phyloP scores from a whole-genome alignment of 768 basidiomycete genomes.

The Tephrocybe sp. region DNA sequence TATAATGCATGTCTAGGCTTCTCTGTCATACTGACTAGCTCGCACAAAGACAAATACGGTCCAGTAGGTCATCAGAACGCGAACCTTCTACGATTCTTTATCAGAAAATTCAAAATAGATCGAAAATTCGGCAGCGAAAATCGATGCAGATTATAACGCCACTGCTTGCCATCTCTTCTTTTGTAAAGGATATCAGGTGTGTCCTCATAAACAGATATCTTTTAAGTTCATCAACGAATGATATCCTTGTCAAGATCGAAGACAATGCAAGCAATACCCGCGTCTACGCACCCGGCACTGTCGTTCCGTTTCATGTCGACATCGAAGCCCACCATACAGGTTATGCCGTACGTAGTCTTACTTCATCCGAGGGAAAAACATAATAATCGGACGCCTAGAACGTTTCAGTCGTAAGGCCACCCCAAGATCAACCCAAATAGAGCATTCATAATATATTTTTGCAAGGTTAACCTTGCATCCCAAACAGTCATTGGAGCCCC shows the following conservation, averaged over 20 bases:
- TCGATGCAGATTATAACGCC: conserved; percentile 29
- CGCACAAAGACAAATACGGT: conserved; percentile 23
- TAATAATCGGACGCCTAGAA: neutral
- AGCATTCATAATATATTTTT: neutral
- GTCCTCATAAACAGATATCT: neutral
- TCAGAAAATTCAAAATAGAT: no score
- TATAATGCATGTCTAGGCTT: neutral
- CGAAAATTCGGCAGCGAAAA: conserved; percentile 27
- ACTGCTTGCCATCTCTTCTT: conserved; percentile 31
- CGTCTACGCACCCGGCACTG: conserved; percentile 25
- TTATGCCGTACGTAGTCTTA: conserved; percentile 23
- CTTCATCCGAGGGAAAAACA: neutral
- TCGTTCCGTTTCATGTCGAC: conserved; percentile 29
- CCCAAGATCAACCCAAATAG: neutral
- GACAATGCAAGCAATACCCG: conserved; percentile 30
- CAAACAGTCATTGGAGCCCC: conserved; percentile 27
- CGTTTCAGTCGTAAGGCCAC: neutral
- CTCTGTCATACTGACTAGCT: neutral
- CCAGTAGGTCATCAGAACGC: conserved; percentile 23
- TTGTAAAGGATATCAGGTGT: conserved; percentile 30
- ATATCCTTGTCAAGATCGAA: conserved; percentile 18
- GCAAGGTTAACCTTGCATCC: conserved; percentile 27
- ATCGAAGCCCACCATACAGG: conserved; percentile 35
- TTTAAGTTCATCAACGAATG: neutral
- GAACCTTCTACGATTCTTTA: no score